phyloP scores from a whole-genome alignment of 176 grass and related monocot genomes.

The Oryza brachyantha region DNA sequence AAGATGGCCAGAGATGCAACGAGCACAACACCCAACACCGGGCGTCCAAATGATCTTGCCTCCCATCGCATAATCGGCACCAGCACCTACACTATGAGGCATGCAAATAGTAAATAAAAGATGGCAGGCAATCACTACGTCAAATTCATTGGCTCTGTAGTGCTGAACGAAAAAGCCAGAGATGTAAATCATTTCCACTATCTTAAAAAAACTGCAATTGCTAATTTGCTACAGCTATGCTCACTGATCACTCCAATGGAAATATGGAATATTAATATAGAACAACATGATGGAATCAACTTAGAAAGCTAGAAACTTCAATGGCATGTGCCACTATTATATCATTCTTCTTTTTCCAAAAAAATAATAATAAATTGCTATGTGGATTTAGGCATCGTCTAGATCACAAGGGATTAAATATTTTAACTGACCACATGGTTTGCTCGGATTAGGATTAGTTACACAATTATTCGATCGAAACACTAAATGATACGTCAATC shows the following conservation, averaged over 20 bases:
- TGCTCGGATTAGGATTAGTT: neutral
- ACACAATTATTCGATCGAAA: neutral
- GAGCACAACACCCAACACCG: conserved; percentile 63
- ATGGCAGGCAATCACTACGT: neutral
- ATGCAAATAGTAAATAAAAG: neutral
- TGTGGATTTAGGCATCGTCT: neutral
- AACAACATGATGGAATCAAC: neutral
- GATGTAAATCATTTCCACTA: neutral
- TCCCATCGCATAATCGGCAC: conserved; percentile 94
- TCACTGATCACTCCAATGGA: neutral
- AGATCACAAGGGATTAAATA: neutral
- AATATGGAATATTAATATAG: neutral
- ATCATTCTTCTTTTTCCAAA: neutral
- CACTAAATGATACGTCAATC: neutral
- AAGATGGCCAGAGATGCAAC: conserved; percentile 77
- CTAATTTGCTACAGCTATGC: neutral
- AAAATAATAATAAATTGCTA: neutral
- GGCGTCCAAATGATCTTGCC: conserved; percentile 70
- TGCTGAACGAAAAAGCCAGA: neutral
- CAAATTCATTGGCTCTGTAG: neutral
- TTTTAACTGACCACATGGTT: neutral
- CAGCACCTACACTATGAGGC: conserved; percentile 50
- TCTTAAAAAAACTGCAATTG: no score
- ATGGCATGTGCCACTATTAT: neutral
- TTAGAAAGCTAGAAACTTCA: neutral